Evolutionary conservation across 2,329 filamentous ascomycete species (phyloP), one percentile per base, ranked within the genome.

Genomic region (Cordyceps cateniannulata): DNA sequence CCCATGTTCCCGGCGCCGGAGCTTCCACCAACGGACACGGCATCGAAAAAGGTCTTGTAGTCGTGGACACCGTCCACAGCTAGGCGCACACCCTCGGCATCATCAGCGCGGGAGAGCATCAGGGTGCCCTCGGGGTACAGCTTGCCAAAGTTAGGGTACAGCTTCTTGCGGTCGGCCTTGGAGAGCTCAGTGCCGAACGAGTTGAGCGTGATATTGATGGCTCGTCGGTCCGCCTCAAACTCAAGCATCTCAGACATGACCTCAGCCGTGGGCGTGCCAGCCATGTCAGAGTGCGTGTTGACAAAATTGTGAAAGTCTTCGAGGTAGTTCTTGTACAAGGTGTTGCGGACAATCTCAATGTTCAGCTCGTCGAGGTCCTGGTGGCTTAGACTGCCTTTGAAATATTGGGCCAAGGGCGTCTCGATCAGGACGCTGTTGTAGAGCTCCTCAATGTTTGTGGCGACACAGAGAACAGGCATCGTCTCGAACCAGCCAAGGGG

Each of bases 151-250:
- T 78, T 88, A 29, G 95, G 96, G 75, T 99, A 99, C 51, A 99
- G 83, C 83, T 97, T 99, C 79, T 90, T 96, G 69, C 95, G 88
- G 72, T 98, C 95, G 48, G 85, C 83, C 83, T 99, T 99, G 69
- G 87, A 89, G 54, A 99, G 83, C 74, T 99, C 95, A 9, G 96
- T 99, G 65, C 95, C 95, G 69, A 99, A 98, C 0, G 93, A 97
- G 81, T 99, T 99, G 68, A 99, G 85, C 1, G 95, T 99, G 75
- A 99, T 99, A 79, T 99, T 99, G 81, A 99, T 99, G 69, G 93
- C 91, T 73, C 95, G 86, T 66, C 95, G 85, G 73, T 99, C 95
- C 25, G 96, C 95, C 79, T 99, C 95, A 69, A 99, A 99, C 72
- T 96, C 90, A 53, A 99, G 81, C 56, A 97, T 90, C 77, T 98